Evolutionary conservation across 2,329 filamentous ascomycete species (phyloP).

Genomic region (Paramyrothecium roridum): DNA sequence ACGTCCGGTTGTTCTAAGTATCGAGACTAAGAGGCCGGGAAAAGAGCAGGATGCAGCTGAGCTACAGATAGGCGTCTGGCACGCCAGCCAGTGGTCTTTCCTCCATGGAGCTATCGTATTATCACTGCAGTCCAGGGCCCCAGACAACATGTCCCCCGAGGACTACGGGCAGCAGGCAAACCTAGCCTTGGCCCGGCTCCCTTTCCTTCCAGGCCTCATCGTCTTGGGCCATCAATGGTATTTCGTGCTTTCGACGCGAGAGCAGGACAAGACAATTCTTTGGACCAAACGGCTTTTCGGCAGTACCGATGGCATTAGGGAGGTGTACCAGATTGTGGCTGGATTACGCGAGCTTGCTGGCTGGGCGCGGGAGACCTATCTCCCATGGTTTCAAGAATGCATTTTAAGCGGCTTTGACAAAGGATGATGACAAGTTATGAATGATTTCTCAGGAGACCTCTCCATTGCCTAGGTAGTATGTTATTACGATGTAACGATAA

Average conservation of each 20-base stretch:
- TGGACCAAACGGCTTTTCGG: no score
- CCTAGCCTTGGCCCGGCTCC: not conserved
- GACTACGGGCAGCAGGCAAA: not conserved
- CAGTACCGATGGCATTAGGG: conserved; percentile 10
- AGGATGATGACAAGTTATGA: no score
- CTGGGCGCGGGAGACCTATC: conserved; percentile 11
- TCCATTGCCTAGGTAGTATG: no score
- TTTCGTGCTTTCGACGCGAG: conserved; percentile 14
- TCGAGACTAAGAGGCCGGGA: conserved; percentile 11
- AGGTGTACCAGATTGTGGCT: conserved; percentile 11
- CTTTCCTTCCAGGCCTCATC: conserved; percentile 15
- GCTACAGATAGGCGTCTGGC: conserved; percentile 12
- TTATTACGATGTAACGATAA: no score
- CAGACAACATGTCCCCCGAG: no score
- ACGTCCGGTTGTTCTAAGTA: conserved; percentile 8
- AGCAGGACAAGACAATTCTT: not conserved
- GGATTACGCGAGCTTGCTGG: conserved; percentile 8
- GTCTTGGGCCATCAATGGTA: conserved; percentile 14
- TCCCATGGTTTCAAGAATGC: conserved; percentile 11
- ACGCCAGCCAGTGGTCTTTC: conserved; percentile 11
- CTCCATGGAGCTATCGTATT: conserved; percentile 1
- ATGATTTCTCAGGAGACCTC: no score
- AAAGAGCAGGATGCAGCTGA: conserved; percentile 8
- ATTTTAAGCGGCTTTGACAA: no score
- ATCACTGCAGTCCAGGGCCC: not conserved